Conservation (phyloP, 2,329 filamentous ascomycete species). For the Sporothrix luriei region DNA sequence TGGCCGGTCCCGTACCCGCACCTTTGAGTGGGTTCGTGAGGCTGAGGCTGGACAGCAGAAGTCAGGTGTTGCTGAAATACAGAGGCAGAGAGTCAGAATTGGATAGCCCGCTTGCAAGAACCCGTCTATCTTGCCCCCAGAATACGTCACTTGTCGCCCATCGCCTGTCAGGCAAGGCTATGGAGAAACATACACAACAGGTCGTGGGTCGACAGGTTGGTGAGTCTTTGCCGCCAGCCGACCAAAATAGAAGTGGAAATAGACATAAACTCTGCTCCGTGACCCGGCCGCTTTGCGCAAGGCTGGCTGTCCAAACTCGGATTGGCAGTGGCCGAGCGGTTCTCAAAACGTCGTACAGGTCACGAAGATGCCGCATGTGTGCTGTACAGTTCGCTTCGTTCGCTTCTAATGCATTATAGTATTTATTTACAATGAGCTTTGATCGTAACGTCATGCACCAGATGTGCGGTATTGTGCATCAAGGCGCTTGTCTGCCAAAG, state of each 20-base stretch:
- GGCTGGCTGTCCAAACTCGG: background rate
- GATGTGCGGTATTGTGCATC: background rate
- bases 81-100: background rate
- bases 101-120: background rate
- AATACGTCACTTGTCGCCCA: background rate
- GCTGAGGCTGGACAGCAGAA: background rate
- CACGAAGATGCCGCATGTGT: too few species aligned
- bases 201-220: background rate
- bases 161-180: background rate
- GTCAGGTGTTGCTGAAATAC: background rate
- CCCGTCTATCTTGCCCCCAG: background rate
- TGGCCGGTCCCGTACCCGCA: background rate
- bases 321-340: background rate
- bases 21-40: background rate
- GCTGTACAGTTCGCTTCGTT: background rate
- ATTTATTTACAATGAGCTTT: constrained; percentile 6
- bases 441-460: constrained; percentile 12
- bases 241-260: background rate
- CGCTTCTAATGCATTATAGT: background rate
- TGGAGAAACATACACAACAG: background rate
- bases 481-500: constrained; percentile 2
- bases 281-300: background rate
- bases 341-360: background rate
- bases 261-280: background rate
- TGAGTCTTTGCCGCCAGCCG: background rate